Percentiles rank a stretch among this genome's conserved stretches.
Conservation (phyloP, 2,329 filamentous ascomycete genomes). For the Torrubiella hemipterigena region DNA sequence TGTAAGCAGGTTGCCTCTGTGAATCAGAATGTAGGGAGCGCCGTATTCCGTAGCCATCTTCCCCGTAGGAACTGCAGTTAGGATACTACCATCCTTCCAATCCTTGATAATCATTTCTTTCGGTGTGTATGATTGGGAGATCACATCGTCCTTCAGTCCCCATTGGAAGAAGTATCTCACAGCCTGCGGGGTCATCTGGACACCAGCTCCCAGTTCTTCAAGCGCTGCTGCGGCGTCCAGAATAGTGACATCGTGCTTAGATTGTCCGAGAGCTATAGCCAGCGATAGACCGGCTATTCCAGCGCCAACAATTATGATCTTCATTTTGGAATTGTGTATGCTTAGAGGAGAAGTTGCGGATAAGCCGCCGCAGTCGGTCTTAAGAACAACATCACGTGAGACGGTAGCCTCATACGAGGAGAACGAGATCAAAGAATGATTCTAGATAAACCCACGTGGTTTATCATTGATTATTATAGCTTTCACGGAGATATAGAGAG, state of each 20-base stretch:
- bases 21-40: constrained; percentile 21
- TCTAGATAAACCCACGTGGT: no score
- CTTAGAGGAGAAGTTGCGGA: no score
- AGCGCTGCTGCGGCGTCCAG: constrained; percentile 33
- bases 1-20: constrained; percentile 22
- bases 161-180: constrained; percentile 16
- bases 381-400: no score
- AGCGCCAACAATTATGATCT: constrained; percentile 30
- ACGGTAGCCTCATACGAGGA: no score
- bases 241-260: constrained; percentile 32
- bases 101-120: constrained; percentile 12
- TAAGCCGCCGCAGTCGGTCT: no score
- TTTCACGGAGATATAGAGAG: no score
- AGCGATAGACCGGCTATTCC: constrained; percentile 27
- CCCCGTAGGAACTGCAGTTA: constrained; percentile 9
- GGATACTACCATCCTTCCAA: constrained; percentile 12
- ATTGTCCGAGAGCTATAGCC: constrained; percentile 24
- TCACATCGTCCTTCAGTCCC: constrained; percentile 13
- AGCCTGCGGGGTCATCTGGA: constrained; percentile 19
- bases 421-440: no score
- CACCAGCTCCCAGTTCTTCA: constrained; percentile 23
- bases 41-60: constrained; percentile 13
- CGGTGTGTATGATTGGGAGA: constrained; percentile 10
- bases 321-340: no score
- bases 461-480: no score